Evolutionary conservation across 495 filamentous ascomycete genomes (phyloP).

Genomic region (Chaetomium fimeti): DNA sequence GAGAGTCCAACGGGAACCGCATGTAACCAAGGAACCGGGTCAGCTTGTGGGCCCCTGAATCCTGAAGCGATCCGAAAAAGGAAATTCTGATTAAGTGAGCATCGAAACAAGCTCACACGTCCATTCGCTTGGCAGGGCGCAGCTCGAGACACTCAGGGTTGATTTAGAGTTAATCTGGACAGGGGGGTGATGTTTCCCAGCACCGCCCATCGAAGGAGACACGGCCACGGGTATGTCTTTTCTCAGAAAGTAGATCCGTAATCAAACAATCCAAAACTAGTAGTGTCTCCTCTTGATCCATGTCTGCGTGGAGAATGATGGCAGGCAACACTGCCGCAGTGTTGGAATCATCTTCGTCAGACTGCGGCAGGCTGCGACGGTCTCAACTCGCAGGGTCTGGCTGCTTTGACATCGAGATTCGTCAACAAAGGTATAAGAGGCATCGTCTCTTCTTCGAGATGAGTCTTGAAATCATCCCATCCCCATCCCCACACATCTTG

Average conservation of each 20-base stretch:
- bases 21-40: neutral
- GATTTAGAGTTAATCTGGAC: too few species aligned
- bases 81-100: constrained; percentile 6
- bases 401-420: neutral
- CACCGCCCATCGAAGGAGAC: too few species aligned
- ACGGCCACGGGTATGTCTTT: neutral
- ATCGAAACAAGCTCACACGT: neutral
- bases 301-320: too few species aligned
- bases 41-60: neutral
- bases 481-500: too few species aligned
- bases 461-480: neutral
- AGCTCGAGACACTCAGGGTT: too few species aligned
- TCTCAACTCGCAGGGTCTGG: too few species aligned
- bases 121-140: too few species aligned
- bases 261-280: neutral
- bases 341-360: too few species aligned
- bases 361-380: too few species aligned
- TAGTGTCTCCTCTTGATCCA: neutral
- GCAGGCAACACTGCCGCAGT: too few species aligned
- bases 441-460: neutral
- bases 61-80: neutral
- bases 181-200: too few species aligned
- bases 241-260: neutral
- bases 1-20: neutral
- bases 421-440: neutral